Evolutionary conservation across 1,139 yeast genomes (phyloP).

Genomic region (Kurtzmaniella quercitrusa): DNA sequence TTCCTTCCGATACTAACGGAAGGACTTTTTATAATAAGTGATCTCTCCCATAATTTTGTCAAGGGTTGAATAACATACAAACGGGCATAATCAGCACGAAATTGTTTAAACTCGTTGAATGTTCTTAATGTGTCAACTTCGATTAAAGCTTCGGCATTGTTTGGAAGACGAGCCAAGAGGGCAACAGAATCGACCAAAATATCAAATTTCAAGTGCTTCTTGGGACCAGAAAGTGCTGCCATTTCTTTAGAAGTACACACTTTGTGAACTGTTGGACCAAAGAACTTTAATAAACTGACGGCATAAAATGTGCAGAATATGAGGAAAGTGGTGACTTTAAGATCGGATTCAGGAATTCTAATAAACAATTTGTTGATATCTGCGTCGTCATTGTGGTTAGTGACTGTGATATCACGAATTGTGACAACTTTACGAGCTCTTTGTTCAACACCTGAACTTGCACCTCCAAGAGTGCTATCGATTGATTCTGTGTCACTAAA

Average conservation of each 20-base stretch:
- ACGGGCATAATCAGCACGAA: constrained; percentile 33
- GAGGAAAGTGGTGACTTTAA: constrained; percentile 38
- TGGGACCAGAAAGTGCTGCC: constrained; percentile 19
- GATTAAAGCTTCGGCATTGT: constrained; percentile 46
- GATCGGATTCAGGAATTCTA: constrained; percentile 35
- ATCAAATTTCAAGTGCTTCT: constrained; percentile 27
- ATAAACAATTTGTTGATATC: constrained; percentile 27
- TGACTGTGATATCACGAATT: constrained; percentile 23
- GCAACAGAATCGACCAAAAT: constrained; percentile 39
- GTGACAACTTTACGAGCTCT: constrained; percentile 30
- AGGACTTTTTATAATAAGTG: constrained; percentile 38
- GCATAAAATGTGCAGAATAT: constrained; percentile 45
- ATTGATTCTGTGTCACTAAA: constrained; percentile 36
- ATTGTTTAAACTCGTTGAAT: constrained; percentile 21
- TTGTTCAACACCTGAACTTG: constrained; percentile 7
- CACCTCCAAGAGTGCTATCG: constrained; percentile 10
- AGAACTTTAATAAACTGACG: constrained; percentile 27
- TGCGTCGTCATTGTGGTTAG: constrained; percentile 19
- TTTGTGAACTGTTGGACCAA: constrained; percentile 32
- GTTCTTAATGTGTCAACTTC: constrained; percentile 42
- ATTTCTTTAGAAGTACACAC: constrained; percentile 26
- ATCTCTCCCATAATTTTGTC: constrained; percentile 43
- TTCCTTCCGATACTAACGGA: constrained; percentile 21
- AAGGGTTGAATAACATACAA: constrained; percentile 55
- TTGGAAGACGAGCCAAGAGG: constrained; percentile 46